Conservation (phyloP, 129 eudicot species). For the Artemisia tridentata region DNA sequence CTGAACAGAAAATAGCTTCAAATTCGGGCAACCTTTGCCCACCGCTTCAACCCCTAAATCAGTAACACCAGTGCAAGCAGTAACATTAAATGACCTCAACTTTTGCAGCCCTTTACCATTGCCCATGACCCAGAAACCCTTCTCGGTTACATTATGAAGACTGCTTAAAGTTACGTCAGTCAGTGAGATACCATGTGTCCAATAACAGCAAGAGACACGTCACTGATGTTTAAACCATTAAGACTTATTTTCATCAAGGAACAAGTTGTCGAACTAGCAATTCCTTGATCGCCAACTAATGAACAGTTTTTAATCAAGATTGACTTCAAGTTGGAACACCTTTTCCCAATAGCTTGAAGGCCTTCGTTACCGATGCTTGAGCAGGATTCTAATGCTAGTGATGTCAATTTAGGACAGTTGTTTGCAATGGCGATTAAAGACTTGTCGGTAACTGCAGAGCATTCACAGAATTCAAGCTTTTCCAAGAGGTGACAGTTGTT, state of each 20-base stretch:
- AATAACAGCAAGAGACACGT: constrained; percentile 73
- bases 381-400: too few species aligned
- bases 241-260: constrained; percentile 47
- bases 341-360: too few species aligned
- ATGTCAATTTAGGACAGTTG: too few species aligned
- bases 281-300: too few species aligned
- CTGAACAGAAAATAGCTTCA: constrained; percentile 43
- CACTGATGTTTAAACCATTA: constrained; percentile 52
- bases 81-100: constrained; percentile 44
- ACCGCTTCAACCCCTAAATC: constrained; percentile 74
- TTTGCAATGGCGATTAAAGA: too few species aligned
- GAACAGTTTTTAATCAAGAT: too few species aligned
- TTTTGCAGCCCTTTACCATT: too few species aligned
- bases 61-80: constrained; percentile 61
- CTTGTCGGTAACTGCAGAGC: too few species aligned
- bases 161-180: constrained; percentile 47
- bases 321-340: too few species aligned
- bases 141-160: constrained; percentile 59
- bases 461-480: too few species aligned
- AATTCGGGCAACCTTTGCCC: constrained; percentile 65
- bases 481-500: too few species aligned
- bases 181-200: constrained; percentile 64
- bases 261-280: constrained; percentile 37
- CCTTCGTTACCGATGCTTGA: too few species aligned
- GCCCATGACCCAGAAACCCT: constrained; percentile 96